Conservation (phyloP, 139 green algal species). For the Trebouxia sp. region DNA sequence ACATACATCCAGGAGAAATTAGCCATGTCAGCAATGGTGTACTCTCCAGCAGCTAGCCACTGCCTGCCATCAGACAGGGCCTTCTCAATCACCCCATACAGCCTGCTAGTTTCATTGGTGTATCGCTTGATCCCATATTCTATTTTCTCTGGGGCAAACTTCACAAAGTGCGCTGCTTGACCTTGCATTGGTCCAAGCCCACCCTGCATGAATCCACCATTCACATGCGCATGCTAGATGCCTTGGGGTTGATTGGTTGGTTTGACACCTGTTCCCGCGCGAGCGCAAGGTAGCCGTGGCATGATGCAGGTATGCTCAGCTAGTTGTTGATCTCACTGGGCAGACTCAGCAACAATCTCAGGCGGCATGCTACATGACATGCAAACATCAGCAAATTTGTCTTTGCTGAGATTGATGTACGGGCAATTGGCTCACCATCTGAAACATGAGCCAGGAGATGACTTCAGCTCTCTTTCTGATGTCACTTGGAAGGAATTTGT, state of each 20-base stretch:
- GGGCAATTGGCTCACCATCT: no score
- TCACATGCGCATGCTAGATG: background rate
- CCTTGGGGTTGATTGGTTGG: background rate
- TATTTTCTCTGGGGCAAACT: constrained; percentile 40
- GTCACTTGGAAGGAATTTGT: constrained; percentile 21
- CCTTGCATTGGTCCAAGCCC: constrained; percentile 48
- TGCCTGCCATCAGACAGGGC: constrained; percentile 26
- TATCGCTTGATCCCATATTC: constrained; percentile 47
- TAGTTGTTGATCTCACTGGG: no score
- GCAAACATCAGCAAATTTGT: background rate
- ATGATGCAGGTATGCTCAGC: background rate
- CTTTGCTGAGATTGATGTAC: background rate
- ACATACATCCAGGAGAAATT: constrained; percentile 44
- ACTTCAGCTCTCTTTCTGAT: constrained; percentile 31
- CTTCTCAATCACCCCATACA: constrained; percentile 37
- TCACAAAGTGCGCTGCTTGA: constrained; percentile 39
- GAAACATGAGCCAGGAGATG: constrained; percentile 49
- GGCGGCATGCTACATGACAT: no score
- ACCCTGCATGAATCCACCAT: constrained; percentile 26
- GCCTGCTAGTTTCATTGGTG: constrained; percentile 43
- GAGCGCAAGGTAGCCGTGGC: background rate
- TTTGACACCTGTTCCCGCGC: background rate
- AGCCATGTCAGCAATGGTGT: constrained; percentile 53
- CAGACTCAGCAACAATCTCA: no score
- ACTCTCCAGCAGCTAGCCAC: constrained; percentile 48